Conservation (phyloP, 2,329 filamentous ascomycete species). For the Fusarium sublunatum region DNA sequence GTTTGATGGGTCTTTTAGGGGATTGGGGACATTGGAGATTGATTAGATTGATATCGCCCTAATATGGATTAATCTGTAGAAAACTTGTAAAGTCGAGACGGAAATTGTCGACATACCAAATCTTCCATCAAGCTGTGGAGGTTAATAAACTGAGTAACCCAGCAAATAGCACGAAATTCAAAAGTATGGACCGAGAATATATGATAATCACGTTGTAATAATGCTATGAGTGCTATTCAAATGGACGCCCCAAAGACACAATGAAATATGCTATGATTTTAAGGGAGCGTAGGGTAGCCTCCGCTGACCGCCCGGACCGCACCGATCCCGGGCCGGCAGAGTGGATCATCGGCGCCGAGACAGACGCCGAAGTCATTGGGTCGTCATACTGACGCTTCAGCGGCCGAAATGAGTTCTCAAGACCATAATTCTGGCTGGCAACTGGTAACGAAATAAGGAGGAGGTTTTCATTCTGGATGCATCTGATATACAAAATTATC, state of each 20-base stretch:
- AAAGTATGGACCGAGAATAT: too few relatives aligned
- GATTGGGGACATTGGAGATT: too few relatives aligned
- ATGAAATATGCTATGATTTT: neutral
- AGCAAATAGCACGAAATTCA: too few relatives aligned
- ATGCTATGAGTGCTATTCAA: too few relatives aligned
- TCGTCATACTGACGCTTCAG: slow-evolving; percentile 38
- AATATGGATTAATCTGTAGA: too few relatives aligned
- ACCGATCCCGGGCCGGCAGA: slow-evolving; percentile 2
- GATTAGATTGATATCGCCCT: too few relatives aligned
- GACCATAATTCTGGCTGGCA: neutral
- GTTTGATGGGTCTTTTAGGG: too few relatives aligned
- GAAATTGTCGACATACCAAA: too few relatives aligned
- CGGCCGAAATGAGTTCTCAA: neutral
- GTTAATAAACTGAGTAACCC: too few relatives aligned
- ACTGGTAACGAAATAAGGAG: neutral
- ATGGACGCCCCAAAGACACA: neutral
- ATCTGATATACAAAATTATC: neutral
- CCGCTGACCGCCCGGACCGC: neutral
- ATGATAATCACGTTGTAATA: too few relatives aligned
- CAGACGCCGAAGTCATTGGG: slow-evolving; percentile 14
- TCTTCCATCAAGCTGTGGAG: too few relatives aligned
- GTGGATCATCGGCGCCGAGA: slow-evolving; percentile 26
- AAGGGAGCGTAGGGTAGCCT: slow-evolving; percentile 11
- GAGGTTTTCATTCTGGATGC: neutral
- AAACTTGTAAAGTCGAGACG: too few relatives aligned